These are phyloP conservation scores for Nissolia schottii DNA, from an alignment of 306 rosid genomes.

Conservation along the genomic window DNA sequence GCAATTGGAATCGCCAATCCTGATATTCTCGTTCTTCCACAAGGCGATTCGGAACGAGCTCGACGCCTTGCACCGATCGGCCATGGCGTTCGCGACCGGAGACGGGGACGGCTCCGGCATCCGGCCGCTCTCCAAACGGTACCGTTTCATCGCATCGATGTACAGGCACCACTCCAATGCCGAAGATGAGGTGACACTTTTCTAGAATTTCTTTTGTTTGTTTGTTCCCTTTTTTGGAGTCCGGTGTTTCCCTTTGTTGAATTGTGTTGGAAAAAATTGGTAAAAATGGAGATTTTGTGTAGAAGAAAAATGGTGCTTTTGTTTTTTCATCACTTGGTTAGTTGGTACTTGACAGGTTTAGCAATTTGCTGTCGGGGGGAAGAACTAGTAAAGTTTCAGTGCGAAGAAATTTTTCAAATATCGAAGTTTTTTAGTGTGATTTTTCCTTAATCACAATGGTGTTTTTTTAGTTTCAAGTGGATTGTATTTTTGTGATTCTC, in stretches of 20 bases:
- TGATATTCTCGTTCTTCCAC: slow-evolving; percentile 78
- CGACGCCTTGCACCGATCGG: slow-evolving; percentile 73
- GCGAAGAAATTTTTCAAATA: background rate
- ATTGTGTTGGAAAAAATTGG: background rate
- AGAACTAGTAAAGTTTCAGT: background rate
- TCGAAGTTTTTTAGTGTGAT: background rate
- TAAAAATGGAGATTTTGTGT: background rate
- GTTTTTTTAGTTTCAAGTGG: background rate
- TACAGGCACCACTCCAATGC: slow-evolving; percentile 95
- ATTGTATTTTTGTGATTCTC: background rate
- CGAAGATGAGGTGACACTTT: slow-evolving; percentile 86
- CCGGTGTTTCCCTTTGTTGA: background rate
- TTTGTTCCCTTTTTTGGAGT: background rate
- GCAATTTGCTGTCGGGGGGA: background rate
- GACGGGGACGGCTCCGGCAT: slow-evolving; percentile 61
- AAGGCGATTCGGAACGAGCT: slow-evolving; percentile 93
- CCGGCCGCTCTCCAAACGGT: slow-evolving; percentile 59
- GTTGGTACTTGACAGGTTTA: slow-evolving; percentile 8
- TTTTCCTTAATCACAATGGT: background rate
- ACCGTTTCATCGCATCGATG: slow-evolving; percentile 79
- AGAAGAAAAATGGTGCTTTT: background rate
- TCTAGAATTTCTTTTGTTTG: background rate
- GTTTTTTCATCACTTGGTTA: no score
- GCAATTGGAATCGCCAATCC: slow-evolving; percentile 67
- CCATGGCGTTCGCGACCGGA: slow-evolving; percentile 89